Evolutionary conservation across 2,329 filamentous ascomycete genomes (phyloP).

Genomic region (Purpureocillium lavendulum): DNA sequence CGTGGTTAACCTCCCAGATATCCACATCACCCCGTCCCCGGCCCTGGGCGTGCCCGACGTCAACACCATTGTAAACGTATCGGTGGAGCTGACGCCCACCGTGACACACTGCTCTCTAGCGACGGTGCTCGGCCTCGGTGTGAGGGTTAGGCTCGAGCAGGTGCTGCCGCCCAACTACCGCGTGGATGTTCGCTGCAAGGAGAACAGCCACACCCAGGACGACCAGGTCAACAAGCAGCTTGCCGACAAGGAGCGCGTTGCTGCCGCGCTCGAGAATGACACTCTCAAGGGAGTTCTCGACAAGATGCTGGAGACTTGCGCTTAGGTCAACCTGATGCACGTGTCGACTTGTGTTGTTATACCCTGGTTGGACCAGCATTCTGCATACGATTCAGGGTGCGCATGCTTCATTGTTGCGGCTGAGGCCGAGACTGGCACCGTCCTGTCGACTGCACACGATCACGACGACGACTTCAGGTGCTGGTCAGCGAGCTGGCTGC

Average conservation of each 20-base stretch:
- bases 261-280: constrained; percentile 88
- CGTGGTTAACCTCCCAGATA: constrained; percentile 93
- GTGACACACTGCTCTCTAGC: constrained; percentile 95
- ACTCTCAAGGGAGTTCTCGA: constrained; percentile 80
- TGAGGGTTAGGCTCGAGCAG: constrained; percentile 85
- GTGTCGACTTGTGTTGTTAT: too few species aligned
- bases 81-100: constrained; percentile 88
- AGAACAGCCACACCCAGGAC: constrained; percentile 89
- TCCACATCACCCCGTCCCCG: constrained; percentile 55
- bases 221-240: constrained; percentile 97
- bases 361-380: too few species aligned
- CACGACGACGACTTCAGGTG: too few species aligned
- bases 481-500: too few species aligned
- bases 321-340: constrained; percentile 27
- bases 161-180: constrained; percentile 85
- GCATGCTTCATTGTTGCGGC: too few species aligned
- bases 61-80: constrained; percentile 60
- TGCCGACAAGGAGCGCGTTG: constrained; percentile 91
- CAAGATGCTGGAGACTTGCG: constrained; percentile 88
- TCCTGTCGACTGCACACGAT: too few species aligned
- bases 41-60: constrained; percentile 30
- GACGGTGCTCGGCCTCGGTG: constrained; percentile 90
- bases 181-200: constrained; percentile 87
- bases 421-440: too few species aligned
- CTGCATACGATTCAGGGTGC: too few species aligned